Base-by-base conservation (phyloP, 768 basidiomycete genomes). In the Ephemerocybe angulata region DNA sequence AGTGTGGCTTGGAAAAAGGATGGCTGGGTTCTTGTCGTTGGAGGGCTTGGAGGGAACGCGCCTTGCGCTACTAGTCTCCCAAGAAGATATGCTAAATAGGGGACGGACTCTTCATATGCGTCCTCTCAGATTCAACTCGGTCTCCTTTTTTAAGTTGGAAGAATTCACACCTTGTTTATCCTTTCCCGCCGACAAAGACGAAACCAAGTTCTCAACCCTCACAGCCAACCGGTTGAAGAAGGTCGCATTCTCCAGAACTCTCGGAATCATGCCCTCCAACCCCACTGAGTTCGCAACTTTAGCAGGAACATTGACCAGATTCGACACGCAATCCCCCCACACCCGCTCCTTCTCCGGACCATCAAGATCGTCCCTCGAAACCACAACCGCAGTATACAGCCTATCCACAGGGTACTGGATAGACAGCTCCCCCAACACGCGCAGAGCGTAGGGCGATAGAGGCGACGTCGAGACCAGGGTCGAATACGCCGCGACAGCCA, bases 281-380 rank as follows among this genome's bases (percentile, higher is more conserved):
- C 74, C 79, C 30, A 85, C 66, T 2, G 81, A 79, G 70, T 98
- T 97, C 22, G 88, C 86, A 7, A 88, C 82, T 67, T 85, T 92
- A n/a, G 75, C 74, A 30, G 95, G 93, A 7, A 95, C 69, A 15
- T 82, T 75, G 48, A 85, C 74, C 2, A 86, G 51, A 55, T 82
- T 78, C 29, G 81, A 82, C 22, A 94, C 81, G 59, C 79, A 83
- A 60, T 93, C 87, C 59, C 90, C 88, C 94, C 94, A 97, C 42
- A 64, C 62, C 21, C 79, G 61, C 29, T 66, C 70, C 37, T 65
- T 66, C 54, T 67, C 69, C 25, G 58, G 56, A 2, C 57, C 60
- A 47, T 71, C 65, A 5, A 52, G 40, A 21, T 24, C 46, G 19
- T 7, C 27, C 28, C 42, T 54, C 4, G 52, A 58, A 62, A 79